Evolutionary conservation across 129 eudicot species (phyloP), one percentile per base, ranked within the genome.

Genomic region (Dittrichia graveolens): DNA sequence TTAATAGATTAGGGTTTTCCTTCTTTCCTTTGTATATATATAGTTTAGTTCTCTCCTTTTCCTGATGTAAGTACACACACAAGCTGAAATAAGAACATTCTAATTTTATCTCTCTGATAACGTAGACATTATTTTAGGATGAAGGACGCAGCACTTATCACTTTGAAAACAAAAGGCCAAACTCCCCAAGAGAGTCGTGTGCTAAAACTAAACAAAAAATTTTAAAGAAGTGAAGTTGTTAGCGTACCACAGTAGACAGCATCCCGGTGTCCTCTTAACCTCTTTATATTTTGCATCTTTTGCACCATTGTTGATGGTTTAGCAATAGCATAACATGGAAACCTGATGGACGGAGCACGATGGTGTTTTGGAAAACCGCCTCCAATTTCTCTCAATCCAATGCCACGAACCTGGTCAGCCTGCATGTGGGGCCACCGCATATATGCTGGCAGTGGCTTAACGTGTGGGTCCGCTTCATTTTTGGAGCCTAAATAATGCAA

Each of bases 391-490:
- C 99, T 82, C 83, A 95, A 72, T 37, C 81, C 84, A 15, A 95
- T 80, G 61, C 96, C 97, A 44, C 84, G 96, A 18, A 91, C 95
- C 89, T 95, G 99, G 77, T 91, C 91, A 67, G 93, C 89, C 84
- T 86, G 96, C 97, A 84, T 88, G 84, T 95, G 99, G 73, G 99
- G 99, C 99, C 99, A 95, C 65, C 96, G 86, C 31, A 91, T 90
- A 81, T 87, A 88, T 12, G 83, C 81, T 24, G 90, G 94, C 59
- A 86, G 76, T 52, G 73, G 72, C 79, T 77, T 85, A n/a, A 54
- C 78, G 76, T 82, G 84, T 83, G 72, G 69, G 43, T 70, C 85
- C 66, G 37, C 80, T 65, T 75, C 84, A 76, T 74, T 75, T 77
- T 59, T 60, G 63, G 77, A 73, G 75, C 86, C 97, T 95, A 73